Evolutionary conservation across 352 stramenopile species (phyloP), one percentile per base, ranked within the genome.

Genomic region (Plasmopara halstedii): DNA sequence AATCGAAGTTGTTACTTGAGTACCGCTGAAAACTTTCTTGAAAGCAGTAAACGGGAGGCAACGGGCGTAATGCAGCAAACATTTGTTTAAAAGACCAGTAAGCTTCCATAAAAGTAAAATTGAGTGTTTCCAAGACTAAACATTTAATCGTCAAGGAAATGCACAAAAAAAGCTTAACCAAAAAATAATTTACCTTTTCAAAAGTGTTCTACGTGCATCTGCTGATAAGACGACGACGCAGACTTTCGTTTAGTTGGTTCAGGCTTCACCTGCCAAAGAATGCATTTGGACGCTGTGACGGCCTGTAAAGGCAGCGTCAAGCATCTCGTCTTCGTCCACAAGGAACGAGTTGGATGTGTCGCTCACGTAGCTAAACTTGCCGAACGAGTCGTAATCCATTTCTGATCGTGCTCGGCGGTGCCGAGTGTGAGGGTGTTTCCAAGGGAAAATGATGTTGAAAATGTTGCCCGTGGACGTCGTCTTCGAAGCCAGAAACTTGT

Each of bases 301-400:
- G 6, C 81, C 81, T 10, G 78, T 87, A 53, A 92, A 92, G 17
- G 81, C 81, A 14, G 81, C 69, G 37, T 92, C 81, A 22, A 92
- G 72, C 76, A 92, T 92, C 50, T 92, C 81, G 53, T 92, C 81
- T 70, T 92, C 81, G 57, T 92, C 81, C 51, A 92, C 81, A 9
- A 92, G 61, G 61, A 92, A 92, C 50, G 81, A 92, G 51, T 88
- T 88, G 21, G 78, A 88, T 46, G 78, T 88, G 60, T 92, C 81
- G 54, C 81, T 90, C 47, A 92, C 79, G 62, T 90, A 92, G 59
- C 81, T 92, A 41, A 92, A 92, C 55, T 89, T 88, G 62, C 78
- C 81, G 43, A 92, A 92, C 31, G 62, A 74, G 57, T 91, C 79
- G 51, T 72, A 75, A 20, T 85, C 61, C 43, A 64, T 67, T 54